These are phyloP conservation scores for Phalaenopsis hybrid DNA, from an alignment of 116 monocot genomes.

Conservation along the genomic window DNA sequence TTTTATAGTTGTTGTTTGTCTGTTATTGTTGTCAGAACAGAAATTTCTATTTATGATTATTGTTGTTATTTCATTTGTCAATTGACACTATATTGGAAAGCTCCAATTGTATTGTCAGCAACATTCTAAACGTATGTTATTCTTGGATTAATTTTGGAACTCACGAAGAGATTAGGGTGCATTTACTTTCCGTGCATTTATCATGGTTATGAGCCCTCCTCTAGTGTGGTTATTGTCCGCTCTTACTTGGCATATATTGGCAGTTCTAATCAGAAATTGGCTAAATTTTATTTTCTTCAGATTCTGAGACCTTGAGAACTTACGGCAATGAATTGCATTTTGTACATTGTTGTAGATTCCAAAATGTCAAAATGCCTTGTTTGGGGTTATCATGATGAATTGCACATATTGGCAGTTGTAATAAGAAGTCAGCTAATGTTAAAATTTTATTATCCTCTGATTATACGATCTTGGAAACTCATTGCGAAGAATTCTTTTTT, in stretches of 20 bases:
- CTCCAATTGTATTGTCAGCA: neutral
- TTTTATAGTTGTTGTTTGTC: neutral
- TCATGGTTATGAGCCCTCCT: no score
- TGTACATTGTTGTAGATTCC: constrained; percentile 56
- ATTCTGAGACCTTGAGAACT: neutral
- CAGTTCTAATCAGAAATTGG: neutral
- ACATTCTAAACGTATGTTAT: neutral
- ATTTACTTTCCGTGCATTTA: no score
- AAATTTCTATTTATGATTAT: neutral
- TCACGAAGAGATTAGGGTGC: no score
- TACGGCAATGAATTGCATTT: neutral
- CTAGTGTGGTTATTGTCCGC: no score
- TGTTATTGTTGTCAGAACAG: neutral
- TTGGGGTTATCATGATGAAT: constrained; percentile 48
- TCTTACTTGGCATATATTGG: constrained; percentile 21
- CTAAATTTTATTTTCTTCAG: neutral
- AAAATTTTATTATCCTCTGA: neutral
- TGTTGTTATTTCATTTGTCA: neutral
- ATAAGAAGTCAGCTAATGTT: neutral
- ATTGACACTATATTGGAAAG: no score
- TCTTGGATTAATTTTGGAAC: neutral
- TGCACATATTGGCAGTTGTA: constrained; percentile 17
- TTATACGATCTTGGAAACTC: neutral
- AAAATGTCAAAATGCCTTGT: constrained; percentile 34
- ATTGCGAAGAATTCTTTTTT: neutral